Conservation (phyloP, 1,139 yeast genomes). For the Yamadazyma sp. region DNA sequence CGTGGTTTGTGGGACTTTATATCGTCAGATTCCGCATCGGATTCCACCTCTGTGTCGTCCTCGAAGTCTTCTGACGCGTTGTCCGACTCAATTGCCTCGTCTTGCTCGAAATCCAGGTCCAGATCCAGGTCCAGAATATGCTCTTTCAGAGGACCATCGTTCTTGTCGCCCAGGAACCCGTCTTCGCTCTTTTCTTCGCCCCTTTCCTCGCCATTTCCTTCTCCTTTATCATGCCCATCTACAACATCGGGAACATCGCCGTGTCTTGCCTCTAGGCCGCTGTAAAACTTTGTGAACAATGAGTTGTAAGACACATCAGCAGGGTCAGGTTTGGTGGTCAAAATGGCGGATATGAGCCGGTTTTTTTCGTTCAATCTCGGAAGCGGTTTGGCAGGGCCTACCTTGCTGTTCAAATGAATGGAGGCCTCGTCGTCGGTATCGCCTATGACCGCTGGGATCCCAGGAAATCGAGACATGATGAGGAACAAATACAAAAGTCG, state of each 20-base stretch:
- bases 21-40: constrained; percentile 2
- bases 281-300: constrained; percentile 7
- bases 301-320: constrained; percentile 4
- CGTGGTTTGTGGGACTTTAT: not conserved
- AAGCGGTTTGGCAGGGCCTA: constrained; percentile 43
- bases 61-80: constrained; percentile 8
- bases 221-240: not conserved
- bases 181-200: no score
- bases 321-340: constrained; percentile 7
- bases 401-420: constrained; percentile 36
- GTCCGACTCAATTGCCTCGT: constrained; percentile 7
- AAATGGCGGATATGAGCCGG: constrained; percentile 15
- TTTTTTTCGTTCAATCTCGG: constrained; percentile 13
- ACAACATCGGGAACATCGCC: not conserved
- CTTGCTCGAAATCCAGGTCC: constrained; percentile 2
- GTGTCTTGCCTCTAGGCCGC: no score
- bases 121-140: not conserved
- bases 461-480: constrained; percentile 33
- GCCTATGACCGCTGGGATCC: constrained; percentile 37
- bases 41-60: constrained; percentile 12
- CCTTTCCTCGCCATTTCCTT: not conserved
- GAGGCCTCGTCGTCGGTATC: constrained; percentile 49
- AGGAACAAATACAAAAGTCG: not conserved
- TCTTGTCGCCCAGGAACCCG: no score
- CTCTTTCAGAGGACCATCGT: no score